Evolutionary conservation across 805 yeast genomes (phyloP), one percentile per base, ranked within the genome.

Genomic region (Candida manassasensis): DNA sequence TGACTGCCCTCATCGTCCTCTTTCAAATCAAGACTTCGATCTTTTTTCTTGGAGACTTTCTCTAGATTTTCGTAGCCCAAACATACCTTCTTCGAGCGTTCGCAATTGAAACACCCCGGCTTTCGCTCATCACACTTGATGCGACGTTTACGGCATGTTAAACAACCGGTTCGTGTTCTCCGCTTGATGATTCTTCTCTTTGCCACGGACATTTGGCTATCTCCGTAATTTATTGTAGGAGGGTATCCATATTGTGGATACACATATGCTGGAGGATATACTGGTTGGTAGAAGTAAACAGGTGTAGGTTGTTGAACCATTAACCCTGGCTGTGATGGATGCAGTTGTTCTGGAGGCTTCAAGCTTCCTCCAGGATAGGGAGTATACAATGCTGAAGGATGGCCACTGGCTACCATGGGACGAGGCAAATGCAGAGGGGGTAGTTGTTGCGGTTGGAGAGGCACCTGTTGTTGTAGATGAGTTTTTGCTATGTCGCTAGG

Each of bases 101-200:
- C 79, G 52, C 89, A 82, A 49, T 82, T 81, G 46, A 63, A 66
- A 52, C 89, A 82, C 38, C 70, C 65, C 1, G 88, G 87, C 47
- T 77, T 81, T 32, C 79, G 56, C 59, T 82, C 89, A 55, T 82
- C 89, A 56, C 89, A 82, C 59, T 81, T 81, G 49, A 81, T 79
- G 29, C 88, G 63, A 42, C 88, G 60, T 50, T 77, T 73, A 21
- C 88, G 67, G 52, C 89, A 82, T 1, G 89, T 82, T 37, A 80
- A 56, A 53, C 89, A 82, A 2, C 90, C 90, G 0, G 88, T 81
- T 48, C 84, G 65, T 2, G 88, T 82, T 34, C 89, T 63, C 30
- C 81, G 62, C 48, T 78, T 72, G 41, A 75, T 67, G 41, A 69
- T 65, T 32, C 75, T 53, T 33, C 72, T 50, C 40, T 63, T 63